These are phyloP conservation scores for Platanthera guangdongensis DNA, from an alignment of 106 monocot genomes.

Conservation along the genomic window DNA sequence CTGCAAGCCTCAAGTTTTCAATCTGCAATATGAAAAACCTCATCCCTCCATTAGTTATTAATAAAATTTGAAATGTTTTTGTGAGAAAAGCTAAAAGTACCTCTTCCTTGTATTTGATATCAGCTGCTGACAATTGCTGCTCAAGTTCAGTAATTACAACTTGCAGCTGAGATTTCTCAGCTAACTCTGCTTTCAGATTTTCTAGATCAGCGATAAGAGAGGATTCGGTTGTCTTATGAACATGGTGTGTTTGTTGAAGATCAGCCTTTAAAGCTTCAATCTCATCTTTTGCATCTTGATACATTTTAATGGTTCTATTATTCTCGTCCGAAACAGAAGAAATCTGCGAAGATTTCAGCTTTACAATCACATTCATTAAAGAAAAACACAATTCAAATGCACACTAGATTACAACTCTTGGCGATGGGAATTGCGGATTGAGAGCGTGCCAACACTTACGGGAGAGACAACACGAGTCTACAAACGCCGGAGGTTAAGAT, in stretches of 20 bases:
- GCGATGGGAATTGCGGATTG: neutral
- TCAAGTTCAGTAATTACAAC: conserved; percentile 34
- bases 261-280: conserved; percentile 27
- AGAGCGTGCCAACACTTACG: neutral
- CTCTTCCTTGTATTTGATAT: conserved; percentile 43
- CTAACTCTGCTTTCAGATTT: conserved; percentile 33
- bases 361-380: conserved; percentile 1
- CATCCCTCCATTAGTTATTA: neutral
- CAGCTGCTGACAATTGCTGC: conserved; percentile 27
- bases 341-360: conserved; percentile 38
- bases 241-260: conserved; percentile 46
- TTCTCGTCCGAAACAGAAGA: conserved; percentile 55
- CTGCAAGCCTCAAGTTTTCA: conserved; percentile 26
- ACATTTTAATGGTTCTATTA: conserved; percentile 30
- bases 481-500: too few species aligned
- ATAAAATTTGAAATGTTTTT: neutral
- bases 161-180: conserved; percentile 38
- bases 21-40: conserved; percentile 33
- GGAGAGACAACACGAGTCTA: too few species aligned
- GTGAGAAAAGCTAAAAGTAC: conserved; percentile 16
- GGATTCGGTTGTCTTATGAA: conserved; percentile 29
- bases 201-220: conserved; percentile 28
- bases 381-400: neutral
- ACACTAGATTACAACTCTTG: neutral
- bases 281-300: conserved; percentile 55